phyloP scores from a whole-genome alignment of 176 grass and related monocot genomes.

The Poa annua region DNA sequence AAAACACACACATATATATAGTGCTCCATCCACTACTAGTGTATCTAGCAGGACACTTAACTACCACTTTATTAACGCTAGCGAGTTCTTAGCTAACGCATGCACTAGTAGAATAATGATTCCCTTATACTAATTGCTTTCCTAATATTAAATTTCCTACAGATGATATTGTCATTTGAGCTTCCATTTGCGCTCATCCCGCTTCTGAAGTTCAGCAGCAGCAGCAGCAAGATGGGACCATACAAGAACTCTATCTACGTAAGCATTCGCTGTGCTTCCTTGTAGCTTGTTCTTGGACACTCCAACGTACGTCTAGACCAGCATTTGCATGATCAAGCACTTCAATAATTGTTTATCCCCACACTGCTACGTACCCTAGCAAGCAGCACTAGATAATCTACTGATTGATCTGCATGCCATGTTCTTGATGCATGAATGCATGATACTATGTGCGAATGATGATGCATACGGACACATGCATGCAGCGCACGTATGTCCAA shows the following conservation, averaged over 20 bases:
- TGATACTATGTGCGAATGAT: background rate
- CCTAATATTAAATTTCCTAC: background rate
- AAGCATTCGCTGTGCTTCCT: slow-evolving; percentile 26
- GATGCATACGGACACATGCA: background rate
- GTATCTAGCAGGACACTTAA: background rate
- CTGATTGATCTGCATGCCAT: slow-evolving; percentile 18
- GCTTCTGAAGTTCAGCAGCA: slow-evolving; percentile 42
- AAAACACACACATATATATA: background rate
- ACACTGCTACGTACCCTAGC: background rate
- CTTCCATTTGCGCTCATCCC: slow-evolving; percentile 31
- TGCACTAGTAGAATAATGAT: slow-evolving; percentile 3
- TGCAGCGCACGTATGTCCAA: slow-evolving; percentile 13
- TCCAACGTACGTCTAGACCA: background rate
- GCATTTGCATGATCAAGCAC: background rate
- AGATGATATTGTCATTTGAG: slow-evolving; percentile 31
- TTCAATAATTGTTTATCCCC: slow-evolving; percentile 13
- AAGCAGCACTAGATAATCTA: background rate
- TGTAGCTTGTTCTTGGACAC: slow-evolving; percentile 24
- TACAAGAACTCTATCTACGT: slow-evolving; percentile 90
- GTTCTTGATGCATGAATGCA: slow-evolving; percentile 36
- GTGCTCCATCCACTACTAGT: slow-evolving; percentile 28
- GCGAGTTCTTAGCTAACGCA: background rate
- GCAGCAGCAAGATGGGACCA: slow-evolving; percentile 79
- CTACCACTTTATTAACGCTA: background rate
- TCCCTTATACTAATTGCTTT: background rate